Evolutionary conservation across 345 rosid genomes (phyloP).

Genomic region (Combretum micranthum): DNA sequence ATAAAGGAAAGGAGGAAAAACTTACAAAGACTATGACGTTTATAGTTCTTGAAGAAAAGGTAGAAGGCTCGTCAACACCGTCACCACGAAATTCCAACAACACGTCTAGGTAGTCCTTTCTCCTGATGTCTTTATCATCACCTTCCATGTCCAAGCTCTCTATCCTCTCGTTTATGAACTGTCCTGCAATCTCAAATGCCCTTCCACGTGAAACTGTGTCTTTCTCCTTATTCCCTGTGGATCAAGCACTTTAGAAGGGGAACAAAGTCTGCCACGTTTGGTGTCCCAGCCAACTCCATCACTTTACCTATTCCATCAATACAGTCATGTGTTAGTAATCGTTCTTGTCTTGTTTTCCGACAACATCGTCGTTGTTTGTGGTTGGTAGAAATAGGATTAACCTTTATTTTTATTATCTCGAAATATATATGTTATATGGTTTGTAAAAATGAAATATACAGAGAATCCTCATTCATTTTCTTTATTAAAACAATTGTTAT

Average conservation of each 20-base stretch:
- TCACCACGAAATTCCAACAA: slow-evolving; percentile 72
- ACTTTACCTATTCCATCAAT: slow-evolving; percentile 28
- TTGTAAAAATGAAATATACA: too few species aligned
- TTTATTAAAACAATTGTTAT: too few species aligned
- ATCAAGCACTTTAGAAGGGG: slow-evolving; percentile 55
- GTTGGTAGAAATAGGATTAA: too few species aligned
- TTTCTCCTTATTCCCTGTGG: slow-evolving; percentile 68
- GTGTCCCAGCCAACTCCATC: slow-evolving; percentile 74
- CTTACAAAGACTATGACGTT: slow-evolving; percentile 72
- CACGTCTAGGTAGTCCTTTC: slow-evolving; percentile 67
- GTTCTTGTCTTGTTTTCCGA: too few species aligned
- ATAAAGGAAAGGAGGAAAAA: background rate
- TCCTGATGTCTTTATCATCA: slow-evolving; percentile 7
- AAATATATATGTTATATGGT: too few species aligned
- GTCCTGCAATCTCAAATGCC: slow-evolving; percentile 55
- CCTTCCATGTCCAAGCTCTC: slow-evolving; percentile 9
- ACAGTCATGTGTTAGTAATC: background rate
- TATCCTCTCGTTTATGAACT: slow-evolving; percentile 50
- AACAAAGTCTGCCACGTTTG: slow-evolving; percentile 70
- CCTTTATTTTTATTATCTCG: too few species aligned
- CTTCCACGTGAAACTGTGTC: slow-evolving; percentile 54
- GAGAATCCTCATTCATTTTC: too few species aligned
- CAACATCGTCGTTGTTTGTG: too few species aligned
- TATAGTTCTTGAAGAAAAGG: slow-evolving; percentile 49
- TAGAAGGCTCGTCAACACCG: slow-evolving; percentile 33